Conservation (phyloP, 75 land plant species). For the Chamaecyparis obtusa region DNA sequence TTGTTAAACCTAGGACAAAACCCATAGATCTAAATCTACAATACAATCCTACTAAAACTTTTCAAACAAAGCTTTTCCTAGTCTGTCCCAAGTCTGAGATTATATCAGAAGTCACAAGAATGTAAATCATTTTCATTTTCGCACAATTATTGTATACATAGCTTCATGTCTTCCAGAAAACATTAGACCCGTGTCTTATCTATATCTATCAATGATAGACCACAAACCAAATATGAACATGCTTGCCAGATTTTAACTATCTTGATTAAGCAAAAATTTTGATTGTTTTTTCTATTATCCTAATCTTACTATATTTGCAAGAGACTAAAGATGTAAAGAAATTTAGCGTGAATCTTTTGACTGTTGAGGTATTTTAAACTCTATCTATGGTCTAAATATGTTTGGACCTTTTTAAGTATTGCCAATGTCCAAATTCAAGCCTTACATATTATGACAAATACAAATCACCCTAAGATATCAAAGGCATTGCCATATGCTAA, state of each 20-base stretch:
- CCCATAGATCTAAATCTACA: background rate
- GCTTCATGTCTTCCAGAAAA: background rate
- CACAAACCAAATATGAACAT: background rate
- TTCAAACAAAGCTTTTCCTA: too few relatives aligned
- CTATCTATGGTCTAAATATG: background rate
- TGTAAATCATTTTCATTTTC: background rate
- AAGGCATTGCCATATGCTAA: background rate
- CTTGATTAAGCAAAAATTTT: background rate
- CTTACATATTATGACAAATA: background rate
- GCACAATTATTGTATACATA: background rate
- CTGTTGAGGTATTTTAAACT: background rate
- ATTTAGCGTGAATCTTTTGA: background rate
- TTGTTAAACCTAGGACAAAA: background rate
- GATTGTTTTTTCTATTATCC: background rate
- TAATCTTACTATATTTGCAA: background rate
- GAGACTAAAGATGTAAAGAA: background rate
- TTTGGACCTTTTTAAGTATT: background rate
- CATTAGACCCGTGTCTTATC: background rate
- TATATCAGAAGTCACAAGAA: background rate
- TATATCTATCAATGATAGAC: background rate
- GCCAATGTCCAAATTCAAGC: background rate
- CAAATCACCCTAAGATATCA: background rate
- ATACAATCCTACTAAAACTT: too few relatives aligned
- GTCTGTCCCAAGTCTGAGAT: background rate
- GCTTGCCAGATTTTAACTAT: background rate